Evolutionary conservation across 192 early-diverging fungal genomes (phyloP).

Genomic region (Backusella circina): DNA sequence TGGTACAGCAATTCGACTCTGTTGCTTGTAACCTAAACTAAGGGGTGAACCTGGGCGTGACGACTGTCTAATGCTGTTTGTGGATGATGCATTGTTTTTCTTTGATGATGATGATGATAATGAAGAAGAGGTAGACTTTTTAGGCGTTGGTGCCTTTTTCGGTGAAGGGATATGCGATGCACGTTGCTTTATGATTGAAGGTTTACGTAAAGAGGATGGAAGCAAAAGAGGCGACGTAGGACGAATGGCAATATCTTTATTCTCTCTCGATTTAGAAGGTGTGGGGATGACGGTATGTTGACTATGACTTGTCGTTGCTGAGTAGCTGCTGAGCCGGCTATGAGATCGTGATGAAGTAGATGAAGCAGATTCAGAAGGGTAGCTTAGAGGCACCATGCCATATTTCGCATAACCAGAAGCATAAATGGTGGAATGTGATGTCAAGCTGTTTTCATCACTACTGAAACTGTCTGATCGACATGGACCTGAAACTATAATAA

Average conservation of each 20-base stretch:
- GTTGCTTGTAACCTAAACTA: not conserved
- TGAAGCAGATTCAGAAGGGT: conserved; percentile 6
- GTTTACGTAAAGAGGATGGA: not conserved
- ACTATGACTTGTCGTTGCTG: not conserved
- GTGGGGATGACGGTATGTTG: not conserved
- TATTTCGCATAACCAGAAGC: not conserved
- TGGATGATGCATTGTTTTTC: not conserved
- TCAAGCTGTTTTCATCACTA: conserved; percentile 17
- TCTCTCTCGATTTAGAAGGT: not conserved
- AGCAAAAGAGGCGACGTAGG: not conserved
- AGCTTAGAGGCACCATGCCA: not conserved
- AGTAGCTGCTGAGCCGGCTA: not conserved
- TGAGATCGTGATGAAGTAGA: not conserved
- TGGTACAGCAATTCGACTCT: not conserved
- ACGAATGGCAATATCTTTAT: not conserved
- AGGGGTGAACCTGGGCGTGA: not conserved
- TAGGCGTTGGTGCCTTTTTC: not conserved
- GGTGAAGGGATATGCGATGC: conserved; percentile 33
- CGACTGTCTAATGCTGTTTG: not conserved
- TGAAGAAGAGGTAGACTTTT: not conserved
- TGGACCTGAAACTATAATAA: not conserved
- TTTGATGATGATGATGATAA: not conserved
- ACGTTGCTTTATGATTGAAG: conserved; percentile 18
- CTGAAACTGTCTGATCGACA: conserved; percentile 15
- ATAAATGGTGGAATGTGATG: conserved; percentile 8